Evolutionary conservation across 2,329 filamentous ascomycete species (phyloP).

Genomic region (Aspergillus melleus): DNA sequence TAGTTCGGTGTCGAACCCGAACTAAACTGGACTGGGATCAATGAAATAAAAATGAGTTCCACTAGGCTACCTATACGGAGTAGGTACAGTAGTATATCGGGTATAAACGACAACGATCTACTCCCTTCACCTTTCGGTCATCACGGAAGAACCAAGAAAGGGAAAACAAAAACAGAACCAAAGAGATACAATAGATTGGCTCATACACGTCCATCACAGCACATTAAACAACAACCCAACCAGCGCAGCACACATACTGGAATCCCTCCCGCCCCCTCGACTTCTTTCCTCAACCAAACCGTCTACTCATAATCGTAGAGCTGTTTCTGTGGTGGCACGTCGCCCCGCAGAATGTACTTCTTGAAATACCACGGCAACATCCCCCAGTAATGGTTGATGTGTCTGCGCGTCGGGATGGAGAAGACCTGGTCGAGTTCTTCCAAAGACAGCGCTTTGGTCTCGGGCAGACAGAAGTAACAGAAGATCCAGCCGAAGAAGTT

Average conservation of each 20-base stretch:
- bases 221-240: background rate
- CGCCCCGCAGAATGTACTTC: constrained; percentile 26
- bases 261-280: too few relatives aligned
- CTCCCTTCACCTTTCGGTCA: background rate
- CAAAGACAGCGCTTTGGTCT: constrained; percentile 49
- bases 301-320: constrained; percentile 26
- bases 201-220: background rate
- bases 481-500: constrained; percentile 55
- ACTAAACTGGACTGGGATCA: background rate
- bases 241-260: background rate
- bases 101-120: background rate
- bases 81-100: background rate
- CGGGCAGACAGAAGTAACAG: constrained; percentile 53
- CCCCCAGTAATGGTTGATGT: constrained; percentile 33
- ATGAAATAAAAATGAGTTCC: background rate
- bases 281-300: background rate
- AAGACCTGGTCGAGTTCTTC: constrained; percentile 56
- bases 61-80: background rate
- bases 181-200: background rate
- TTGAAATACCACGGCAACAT: constrained; percentile 33
- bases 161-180: background rate
- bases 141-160: background rate
- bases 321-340: constrained; percentile 30
- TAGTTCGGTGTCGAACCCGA: background rate
- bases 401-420: constrained; percentile 49